Evolutionary conservation across 176 grass and related monocot species (phyloP).

Genomic region (Cenchrus purpureus): DNA sequence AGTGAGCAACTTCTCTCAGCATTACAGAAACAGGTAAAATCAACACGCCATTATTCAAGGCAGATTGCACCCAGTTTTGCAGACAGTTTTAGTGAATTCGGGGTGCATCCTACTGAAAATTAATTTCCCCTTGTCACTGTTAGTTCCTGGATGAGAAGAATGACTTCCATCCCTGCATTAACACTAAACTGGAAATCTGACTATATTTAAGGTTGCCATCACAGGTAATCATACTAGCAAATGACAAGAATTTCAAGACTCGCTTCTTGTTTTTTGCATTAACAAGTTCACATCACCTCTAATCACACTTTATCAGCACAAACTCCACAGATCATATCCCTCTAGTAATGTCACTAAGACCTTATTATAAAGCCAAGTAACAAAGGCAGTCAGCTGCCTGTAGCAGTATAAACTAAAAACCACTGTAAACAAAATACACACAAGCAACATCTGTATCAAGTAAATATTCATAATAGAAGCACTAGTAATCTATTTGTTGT

Average conservation of each 20-base stretch:
- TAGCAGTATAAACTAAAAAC: neutral
- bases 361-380: neutral
- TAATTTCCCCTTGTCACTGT: too few species aligned
- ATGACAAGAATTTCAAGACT: neutral
- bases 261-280: neutral
- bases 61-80: too few species aligned
- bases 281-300: neutral
- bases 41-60: too few species aligned
- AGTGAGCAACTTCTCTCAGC: neutral
- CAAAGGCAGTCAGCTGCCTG: neutral
- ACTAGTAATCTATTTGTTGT: too few species aligned
- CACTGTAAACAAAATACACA: neutral
- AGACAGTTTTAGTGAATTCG: too few species aligned
- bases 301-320: neutral
- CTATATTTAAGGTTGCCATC: neutral
- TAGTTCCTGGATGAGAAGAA: too few species aligned
- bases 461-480: too few species aligned
- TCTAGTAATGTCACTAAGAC: neutral
- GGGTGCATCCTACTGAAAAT: too few species aligned
- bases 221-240: neutral
- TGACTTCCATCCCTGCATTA: too few species aligned
- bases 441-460: neutral
- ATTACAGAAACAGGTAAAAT: too few species aligned
- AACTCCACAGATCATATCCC: neutral
- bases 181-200: neutral